phyloP scores from a whole-genome alignment of 2,329 filamentous ascomycete genomes.

The Alternaria viburni region DNA sequence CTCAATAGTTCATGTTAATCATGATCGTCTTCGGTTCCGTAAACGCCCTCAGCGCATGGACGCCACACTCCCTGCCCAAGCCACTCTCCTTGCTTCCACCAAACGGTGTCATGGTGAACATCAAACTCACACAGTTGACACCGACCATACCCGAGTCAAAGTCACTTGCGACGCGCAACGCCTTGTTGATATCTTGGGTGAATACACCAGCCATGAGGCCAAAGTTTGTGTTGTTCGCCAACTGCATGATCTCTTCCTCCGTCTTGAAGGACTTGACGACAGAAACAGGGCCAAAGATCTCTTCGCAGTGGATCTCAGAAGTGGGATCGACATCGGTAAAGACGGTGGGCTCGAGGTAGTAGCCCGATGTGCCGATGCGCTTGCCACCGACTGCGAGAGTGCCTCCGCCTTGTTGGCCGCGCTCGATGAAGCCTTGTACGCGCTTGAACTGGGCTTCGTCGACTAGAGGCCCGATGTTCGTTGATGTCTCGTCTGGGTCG shows the following conservation, averaged over 20 bases:
- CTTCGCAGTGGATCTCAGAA: slow-evolving; percentile 46
- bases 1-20: slow-evolving; percentile 49
- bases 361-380: slow-evolving; percentile 39
- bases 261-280: slow-evolving; percentile 47
- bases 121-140: slow-evolving; percentile 42
- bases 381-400: slow-evolving; percentile 45
- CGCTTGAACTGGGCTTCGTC: slow-evolving; percentile 45
- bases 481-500: slow-evolving; percentile 37
- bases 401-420: slow-evolving; percentile 36
- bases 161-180: slow-evolving; percentile 40
- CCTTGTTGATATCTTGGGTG: slow-evolving; percentile 49
- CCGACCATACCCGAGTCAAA: slow-evolving; percentile 46
- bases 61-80: slow-evolving; percentile 57
- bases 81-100: slow-evolving; percentile 60
- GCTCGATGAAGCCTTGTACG: slow-evolving; percentile 46
- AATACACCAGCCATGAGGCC: slow-evolving; percentile 49
- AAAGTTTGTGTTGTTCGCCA: slow-evolving; percentile 49
- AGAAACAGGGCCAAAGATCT: slow-evolving; percentile 49
- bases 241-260: slow-evolving; percentile 48
- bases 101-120: slow-evolving; percentile 54
- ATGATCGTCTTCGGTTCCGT: slow-evolving; percentile 61
- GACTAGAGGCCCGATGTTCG: slow-evolving; percentile 44
- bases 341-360: slow-evolving; percentile 46
- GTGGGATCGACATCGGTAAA: slow-evolving; percentile 43
- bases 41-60: slow-evolving; percentile 56